These are phyloP conservation scores for Corymbia citriodora DNA, from an alignment of 441 rosid species.

Conservation along the genomic window DNA sequence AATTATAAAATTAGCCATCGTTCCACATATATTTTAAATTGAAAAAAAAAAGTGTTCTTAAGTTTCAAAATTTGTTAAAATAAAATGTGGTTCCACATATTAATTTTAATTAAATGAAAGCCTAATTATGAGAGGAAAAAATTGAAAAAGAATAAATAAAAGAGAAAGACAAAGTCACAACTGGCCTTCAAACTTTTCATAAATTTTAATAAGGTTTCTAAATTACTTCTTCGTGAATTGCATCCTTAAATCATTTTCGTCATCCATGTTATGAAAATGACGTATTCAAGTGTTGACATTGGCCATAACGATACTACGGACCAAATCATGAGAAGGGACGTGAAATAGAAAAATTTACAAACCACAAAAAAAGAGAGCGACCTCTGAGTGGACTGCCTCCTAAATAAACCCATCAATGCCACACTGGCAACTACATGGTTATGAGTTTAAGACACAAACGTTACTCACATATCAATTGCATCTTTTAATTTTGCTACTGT, in stretches of 20 bases:
- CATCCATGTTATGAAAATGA: neutral
- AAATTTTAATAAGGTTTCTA: neutral
- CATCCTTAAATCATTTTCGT: neutral
- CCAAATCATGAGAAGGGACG: accelerated
- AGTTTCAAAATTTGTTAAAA: too few relatives aligned
- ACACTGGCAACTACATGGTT: neutral
- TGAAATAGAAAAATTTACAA: neutral
- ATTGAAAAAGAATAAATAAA: too few relatives aligned
- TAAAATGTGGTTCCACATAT: too few relatives aligned
- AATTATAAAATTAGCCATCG: too few relatives aligned
- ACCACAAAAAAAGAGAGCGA: neutral
- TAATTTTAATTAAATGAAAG: too few relatives aligned
- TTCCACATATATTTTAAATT: too few relatives aligned
- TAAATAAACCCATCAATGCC: neutral
- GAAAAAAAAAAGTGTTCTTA: too few relatives aligned
- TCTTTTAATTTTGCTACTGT: neutral
- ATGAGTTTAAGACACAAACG: neutral
- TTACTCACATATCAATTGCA: neutral
- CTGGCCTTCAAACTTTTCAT: neutral
- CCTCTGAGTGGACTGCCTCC: neutral
- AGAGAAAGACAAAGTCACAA: neutral
- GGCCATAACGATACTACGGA: neutral
- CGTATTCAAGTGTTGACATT: neutral
- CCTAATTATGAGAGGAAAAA: too few relatives aligned
- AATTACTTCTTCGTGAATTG: neutral